These are phyloP conservation scores for Microbotryomycetes sp. DNA, from an alignment of 1,284 basidiomycete genomes.

Conservation along the genomic window DNA sequence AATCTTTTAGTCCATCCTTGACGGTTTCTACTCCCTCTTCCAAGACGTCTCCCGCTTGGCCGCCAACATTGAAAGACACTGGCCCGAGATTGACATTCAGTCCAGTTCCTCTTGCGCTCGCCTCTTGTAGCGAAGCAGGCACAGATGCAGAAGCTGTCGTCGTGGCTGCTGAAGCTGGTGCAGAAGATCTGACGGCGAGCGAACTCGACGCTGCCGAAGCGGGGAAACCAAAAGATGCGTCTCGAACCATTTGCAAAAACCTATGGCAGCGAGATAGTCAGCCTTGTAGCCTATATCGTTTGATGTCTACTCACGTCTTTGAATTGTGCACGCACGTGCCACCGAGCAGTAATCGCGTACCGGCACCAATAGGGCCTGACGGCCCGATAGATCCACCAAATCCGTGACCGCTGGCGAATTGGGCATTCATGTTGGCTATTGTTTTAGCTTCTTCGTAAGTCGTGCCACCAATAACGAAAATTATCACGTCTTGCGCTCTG, in stretches of 20 bases:
- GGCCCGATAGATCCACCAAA: conserved; percentile 39
- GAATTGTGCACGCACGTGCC: conserved; percentile 92
- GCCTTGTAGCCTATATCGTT: background rate
- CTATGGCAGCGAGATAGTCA: background rate
- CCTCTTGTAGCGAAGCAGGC: conserved; percentile 50
- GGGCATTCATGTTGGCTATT: conserved; percentile 77
- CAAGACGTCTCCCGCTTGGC: conserved; percentile 60
- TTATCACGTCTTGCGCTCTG: conserved; percentile 86
- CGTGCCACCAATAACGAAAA: conserved; percentile 89
- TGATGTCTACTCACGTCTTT: conserved; percentile 53
- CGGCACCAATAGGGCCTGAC: conserved; percentile 47
- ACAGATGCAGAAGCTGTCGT: conserved; percentile 38
- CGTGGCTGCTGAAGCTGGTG: conserved; percentile 36
- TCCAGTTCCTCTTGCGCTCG: conserved; percentile 24
- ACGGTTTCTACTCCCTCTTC: conserved; percentile 53
- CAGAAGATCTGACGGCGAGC: conserved; percentile 59
- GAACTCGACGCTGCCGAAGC: conserved; percentile 54
- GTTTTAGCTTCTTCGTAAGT: conserved; percentile 88
- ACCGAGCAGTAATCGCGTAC: conserved; percentile 71
- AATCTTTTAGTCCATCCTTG: conserved; percentile 62
- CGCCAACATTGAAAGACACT: conserved; percentile 77
- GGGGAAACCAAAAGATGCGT: conserved; percentile 34
- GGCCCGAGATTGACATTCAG: conserved; percentile 82
- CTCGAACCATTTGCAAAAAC: conserved; percentile 31
- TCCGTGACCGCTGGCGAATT: conserved; percentile 46